Evolutionary conservation across 108 stramenopile species (phyloP), one percentile per base, ranked within the genome.

Genomic region (Cyclotella sp.): DNA sequence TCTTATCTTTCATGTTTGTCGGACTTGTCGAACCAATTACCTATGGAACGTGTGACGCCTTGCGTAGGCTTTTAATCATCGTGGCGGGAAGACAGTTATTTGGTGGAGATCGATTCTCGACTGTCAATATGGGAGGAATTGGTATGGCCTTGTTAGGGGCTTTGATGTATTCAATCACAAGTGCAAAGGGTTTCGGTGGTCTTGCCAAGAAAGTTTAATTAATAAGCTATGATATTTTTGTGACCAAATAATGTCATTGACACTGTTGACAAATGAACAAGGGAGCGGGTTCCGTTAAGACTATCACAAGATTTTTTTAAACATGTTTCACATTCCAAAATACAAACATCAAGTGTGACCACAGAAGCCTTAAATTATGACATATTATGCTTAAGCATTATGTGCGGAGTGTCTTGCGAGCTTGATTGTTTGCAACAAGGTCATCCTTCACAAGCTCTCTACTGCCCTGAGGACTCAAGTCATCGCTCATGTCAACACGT

Each of bases 1-100:
- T 89, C 9, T 59, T 92, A 12, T 89, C 88, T 0, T 92, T 92
- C 47, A 84, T 76, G 51, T 92, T 92, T 76, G 88, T 92, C 57
- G 79, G 82, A 22, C 70, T 92, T 21, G 91, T 92, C 11, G 67
- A 82, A 43, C 91, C 91, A 27, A 89, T 92, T 41, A 89, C 89
- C 10, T 92, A 88, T 72, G 89, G 91, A 8, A 85, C 91, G 4
- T 89, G 88, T 55, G 91, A 92, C 73, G 89, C 91, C 13, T 43
- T 92, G 27, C 77, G 91, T 63, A 62, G 91, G 34, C 72, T 92
- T n/a, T 51, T 76, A n/a, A 88, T 92, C 41, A 92, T 92, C 30
- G 70, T 92, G 5, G 27, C 84, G 1, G 91, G 91, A 21, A 75
- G 79, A 41, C 63, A 54, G 55, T 73, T 92, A 74, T 92, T 92